A percentile compares a stretch with the other conserved stretches of the same genome.
Conservation (phyloP, 306 rosid species). For the Crotalaria pallida region DNA sequence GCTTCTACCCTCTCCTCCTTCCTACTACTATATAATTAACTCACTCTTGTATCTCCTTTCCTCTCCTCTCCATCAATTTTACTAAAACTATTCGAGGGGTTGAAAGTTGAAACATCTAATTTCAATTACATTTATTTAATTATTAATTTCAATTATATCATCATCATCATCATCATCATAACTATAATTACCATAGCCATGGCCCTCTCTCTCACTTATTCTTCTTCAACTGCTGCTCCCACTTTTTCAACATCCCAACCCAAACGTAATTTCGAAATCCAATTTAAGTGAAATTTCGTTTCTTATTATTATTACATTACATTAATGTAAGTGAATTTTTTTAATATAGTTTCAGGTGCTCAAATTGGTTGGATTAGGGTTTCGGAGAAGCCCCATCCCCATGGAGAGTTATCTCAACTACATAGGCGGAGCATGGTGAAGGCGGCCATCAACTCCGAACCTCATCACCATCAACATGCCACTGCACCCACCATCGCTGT, state of each 20-base stretch:
- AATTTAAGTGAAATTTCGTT: neutral
- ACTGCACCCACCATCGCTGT: conserved; percentile 27
- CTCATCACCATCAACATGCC: conserved; percentile 43
- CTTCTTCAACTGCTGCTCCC: conserved; percentile 44
- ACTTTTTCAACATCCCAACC: conserved; percentile 28
- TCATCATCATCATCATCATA: too few relatives aligned
- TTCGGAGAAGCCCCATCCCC: conserved; percentile 22
- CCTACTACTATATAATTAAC: too few relatives aligned
- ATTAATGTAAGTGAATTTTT: neutral
- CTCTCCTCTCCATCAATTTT: too few relatives aligned
- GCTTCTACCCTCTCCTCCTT: too few relatives aligned
- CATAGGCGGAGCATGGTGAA: conserved; percentile 34
- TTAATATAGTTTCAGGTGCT: conserved; percentile 43
- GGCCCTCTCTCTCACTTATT: conserved; percentile 57
- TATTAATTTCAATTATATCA: too few relatives aligned
- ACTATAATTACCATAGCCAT: too few relatives aligned
- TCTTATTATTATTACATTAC: too few relatives aligned
- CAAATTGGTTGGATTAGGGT: conserved; percentile 38
- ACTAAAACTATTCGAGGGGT: too few relatives aligned
- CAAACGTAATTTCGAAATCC: conserved; percentile 52
- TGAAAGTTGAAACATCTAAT: too few relatives aligned
- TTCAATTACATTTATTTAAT: too few relatives aligned
- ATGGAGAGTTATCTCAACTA: conserved; percentile 8
- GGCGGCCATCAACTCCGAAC: conserved; percentile 43
- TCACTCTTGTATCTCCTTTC: too few relatives aligned